Base-by-base conservation (phyloP, 1,284 basidiomycete species). In the Cryptococcus depauperatus region DNA sequence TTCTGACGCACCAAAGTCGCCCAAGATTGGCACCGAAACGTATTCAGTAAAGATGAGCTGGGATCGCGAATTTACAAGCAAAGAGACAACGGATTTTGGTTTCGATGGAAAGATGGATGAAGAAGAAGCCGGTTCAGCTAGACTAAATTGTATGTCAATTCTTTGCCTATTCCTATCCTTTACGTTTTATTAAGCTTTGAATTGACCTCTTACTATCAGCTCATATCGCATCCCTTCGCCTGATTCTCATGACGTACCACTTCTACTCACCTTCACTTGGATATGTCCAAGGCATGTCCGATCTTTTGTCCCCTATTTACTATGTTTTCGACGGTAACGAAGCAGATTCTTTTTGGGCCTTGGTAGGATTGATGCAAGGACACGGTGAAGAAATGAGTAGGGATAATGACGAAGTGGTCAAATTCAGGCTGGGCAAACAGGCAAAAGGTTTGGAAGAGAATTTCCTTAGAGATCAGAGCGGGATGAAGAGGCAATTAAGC, bases 381-480 rank as follows among this genome's bases (percentile, higher is more conserved):
- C 29, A 30, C 10, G 10, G 10, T 30, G 69, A 96, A 91, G 90
- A 90, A 87, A 61, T 91, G 98, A 62, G 89, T 87, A 18, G 81
- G 84, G 51, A 78, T 95, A 46, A 98, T 99, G 95, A 77, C 87
- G 59, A 82, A 87, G 39, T 93, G 95, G 87, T 89, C 86, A 48
- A 47, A 79, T 72, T 4, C 11, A 35, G 14, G 19, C 9, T 5
- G 19, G 30, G 23, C 37, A 40, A 16, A 18, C 28, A 4, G n/a
- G n/a, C 21, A 4, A n/a, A 5, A 19, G 22, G 7, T 9, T 16
- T 23, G 18, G 61, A 92, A 87, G 88, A 90, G 72, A 79, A 83
- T 61, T 96, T 97, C 67, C 98, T 97, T 69, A 79, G 88, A n/a
- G 92, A 97, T 63, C 93, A 98, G 68, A 88, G 84, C 50, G 93